These are phyloP conservation scores for Sphaerobolus stellatus DNA, from an alignment of 1,284 basidiomycete species.

Conservation along the genomic window DNA sequence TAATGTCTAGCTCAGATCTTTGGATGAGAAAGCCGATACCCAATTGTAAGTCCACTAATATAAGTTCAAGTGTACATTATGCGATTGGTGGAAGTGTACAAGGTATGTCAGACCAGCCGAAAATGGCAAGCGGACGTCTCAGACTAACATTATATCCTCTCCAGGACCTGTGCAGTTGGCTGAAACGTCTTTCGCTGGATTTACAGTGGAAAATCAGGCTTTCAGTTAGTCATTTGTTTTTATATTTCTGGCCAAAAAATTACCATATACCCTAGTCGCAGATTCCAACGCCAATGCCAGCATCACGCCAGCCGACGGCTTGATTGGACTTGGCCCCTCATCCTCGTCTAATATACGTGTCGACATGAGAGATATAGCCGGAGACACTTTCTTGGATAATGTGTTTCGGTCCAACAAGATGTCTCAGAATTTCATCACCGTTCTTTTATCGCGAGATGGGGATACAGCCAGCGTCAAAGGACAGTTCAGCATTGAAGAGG, in stretches of 20 bases:
- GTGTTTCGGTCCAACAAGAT: conserved; percentile 59
- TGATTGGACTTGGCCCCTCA: conserved; percentile 42
- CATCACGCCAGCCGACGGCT: conserved; percentile 31
- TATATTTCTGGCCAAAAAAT: not conserved
- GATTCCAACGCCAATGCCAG: conserved; percentile 59
- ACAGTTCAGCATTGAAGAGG: conserved; percentile 58
- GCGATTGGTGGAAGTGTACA: no score
- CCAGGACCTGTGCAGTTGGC: conserved; percentile 59
- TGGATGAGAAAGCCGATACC: conserved; percentile 54
- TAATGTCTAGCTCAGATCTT: conserved; percentile 50
- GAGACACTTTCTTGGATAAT: conserved; percentile 58
- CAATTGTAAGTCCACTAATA: conserved; percentile 52
- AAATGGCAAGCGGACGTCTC: no score
- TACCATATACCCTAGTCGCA: conserved; percentile 55
- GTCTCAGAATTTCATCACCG: conserved; percentile 56
- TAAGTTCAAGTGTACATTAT: conserved; percentile 57
- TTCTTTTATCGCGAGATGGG: conserved; percentile 60
- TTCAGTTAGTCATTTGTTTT: conserved; percentile 54
- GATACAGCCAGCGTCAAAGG: conserved; percentile 50
- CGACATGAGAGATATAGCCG: conserved; percentile 42
- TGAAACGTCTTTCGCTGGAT: conserved; percentile 52
- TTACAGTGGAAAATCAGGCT: conserved; percentile 56
- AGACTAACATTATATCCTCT: no score
- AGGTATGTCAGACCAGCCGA: no score
- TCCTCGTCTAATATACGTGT: conserved; percentile 30